Evolutionary conservation across 2,329 filamentous ascomycete species (phyloP).

Genomic region (Pseudogymnoascus sp.): DNA sequence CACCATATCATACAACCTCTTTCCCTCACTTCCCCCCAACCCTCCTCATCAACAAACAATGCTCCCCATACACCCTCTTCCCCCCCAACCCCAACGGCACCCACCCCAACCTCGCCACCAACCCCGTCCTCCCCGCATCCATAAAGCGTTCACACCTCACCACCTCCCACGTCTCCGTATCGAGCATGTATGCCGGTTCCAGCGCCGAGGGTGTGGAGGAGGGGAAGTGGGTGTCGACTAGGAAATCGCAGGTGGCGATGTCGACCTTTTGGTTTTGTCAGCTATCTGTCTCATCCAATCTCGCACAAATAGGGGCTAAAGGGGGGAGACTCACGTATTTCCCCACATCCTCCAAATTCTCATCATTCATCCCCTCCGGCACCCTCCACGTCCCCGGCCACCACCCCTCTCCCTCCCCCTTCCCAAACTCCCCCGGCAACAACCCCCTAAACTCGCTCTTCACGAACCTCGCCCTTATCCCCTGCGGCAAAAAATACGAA

Average conservation of each 20-base stretch:
- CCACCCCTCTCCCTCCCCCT: constrained; percentile 37
- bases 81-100: constrained; percentile 61
- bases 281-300: constrained; percentile 10
- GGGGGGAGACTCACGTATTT: constrained; percentile 61
- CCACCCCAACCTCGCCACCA: constrained; percentile 72
- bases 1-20: constrained; percentile 43
- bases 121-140: constrained; percentile 64
- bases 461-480: constrained; percentile 79
- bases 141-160: constrained; percentile 72
- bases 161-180: constrained; percentile 67
- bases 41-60: constrained; percentile 68
- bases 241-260: constrained; percentile 64
- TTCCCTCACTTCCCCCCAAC: constrained; percentile 32
- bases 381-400: constrained; percentile 79
- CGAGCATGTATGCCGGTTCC: constrained; percentile 73
- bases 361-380: constrained; percentile 81
- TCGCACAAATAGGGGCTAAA: neutral
- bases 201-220: constrained; percentile 47
- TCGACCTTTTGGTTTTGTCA: constrained; percentile 44
- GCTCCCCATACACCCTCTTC: constrained; percentile 72
- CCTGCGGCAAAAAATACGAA: constrained; percentile 80
- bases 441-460: constrained; percentile 84
- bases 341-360: constrained; percentile 72
- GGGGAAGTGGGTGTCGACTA: constrained; percentile 81
- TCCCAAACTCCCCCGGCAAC: constrained; percentile 79